Base-by-base conservation (phyloP, 257 asterid species). In the Avicennia marina region DNA sequence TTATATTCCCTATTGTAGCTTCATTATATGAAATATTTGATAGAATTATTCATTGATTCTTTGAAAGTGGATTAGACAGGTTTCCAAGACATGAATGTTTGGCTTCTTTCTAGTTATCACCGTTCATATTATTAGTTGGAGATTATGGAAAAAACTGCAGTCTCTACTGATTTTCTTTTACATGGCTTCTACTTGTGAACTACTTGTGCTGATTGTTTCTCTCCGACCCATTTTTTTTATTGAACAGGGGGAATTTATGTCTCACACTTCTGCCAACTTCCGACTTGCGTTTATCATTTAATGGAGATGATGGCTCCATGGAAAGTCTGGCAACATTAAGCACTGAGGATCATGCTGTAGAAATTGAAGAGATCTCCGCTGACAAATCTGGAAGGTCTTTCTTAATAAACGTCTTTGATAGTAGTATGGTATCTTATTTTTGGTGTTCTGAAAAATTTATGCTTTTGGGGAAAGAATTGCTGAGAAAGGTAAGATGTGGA, bases 381-480 rank as follows among this genome's bases (percentile, higher is more conserved):
- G 99, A 93, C 75, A 64, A 64, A 44, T 89, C 96, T 65, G 97
- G 95, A 36, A 83, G 96, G 60, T 93, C 97, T 58, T 89, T 93
- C 69, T 67, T 63, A 25, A 57, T 86, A 7, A 78, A 73, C 68
- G 74, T 72, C 62, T 51, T 81, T 17, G 83, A 64, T 43, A 55
- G 58, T 40, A 65, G 58, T 40, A 65, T 49, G 45, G 66, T 54
- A 68, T 75, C 70, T 65, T 89, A 86, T 66, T 93, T 80, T 63
- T 93, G 99, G 87, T 81, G 87, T 72, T 82, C 89, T 17, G 99
- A 93, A 69, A 89, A 82, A 72, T 89, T 91, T 46, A 80, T 67
- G 78, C 78, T 86, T 24, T 67, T 78, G 39, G 99, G 97, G 19
- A 61, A 64, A 11, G 97, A 93, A 64, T 77, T 86, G 77, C 81